Evolutionary conservation across 129 eudicot species (phyloP), one percentile per base, ranked within the genome.

Genomic region (Chrysanthemum lavandulifolium): DNA sequence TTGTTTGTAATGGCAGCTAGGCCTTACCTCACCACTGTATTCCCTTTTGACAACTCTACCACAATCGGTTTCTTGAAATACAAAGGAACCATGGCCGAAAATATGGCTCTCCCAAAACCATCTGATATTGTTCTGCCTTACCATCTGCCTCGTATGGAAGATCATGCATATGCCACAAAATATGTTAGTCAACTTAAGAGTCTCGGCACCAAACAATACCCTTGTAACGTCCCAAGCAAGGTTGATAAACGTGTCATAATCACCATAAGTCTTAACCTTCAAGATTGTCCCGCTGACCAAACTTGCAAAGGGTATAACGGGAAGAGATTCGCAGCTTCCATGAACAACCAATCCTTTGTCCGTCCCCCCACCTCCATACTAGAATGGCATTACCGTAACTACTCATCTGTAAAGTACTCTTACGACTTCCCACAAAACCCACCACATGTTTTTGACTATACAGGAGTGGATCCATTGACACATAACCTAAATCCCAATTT

Each of bases 271-370:
- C 82, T 90, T 14, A 90, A 90, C 77, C 89, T 90, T 59, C 91
- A 90, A 81, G 91, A 90, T 60, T 90, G 97, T 63, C 91, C 91
- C 0, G 40, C 36, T 49, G 83, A 87, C 47, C 33, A 83, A 68
- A 90, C 83, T 6, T 90, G 97, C 65, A 85, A 81, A 73, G 97
- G 97, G 15, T 71, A n/a, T 4, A 0, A 36, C 0, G 81, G 85
- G 59, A 90, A 83, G 60, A 60, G 75, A 16, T 87, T 65, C 45
- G 83, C 66, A 1, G 94, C 97, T 14, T 85, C 97, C 0, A 90
- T 90, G 94, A 90, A 90, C 82, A 90, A 90, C 78, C 88, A 85
- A 25, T 90, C 97, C 0, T 90, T 90, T 48, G 53, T 85, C 61
- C 88, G 97, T 36, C 97, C 91, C 14, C 13, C 47, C 0, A 67